Conservation (phyloP, 805 yeast species). For the Brettanomyces sp. region DNA sequence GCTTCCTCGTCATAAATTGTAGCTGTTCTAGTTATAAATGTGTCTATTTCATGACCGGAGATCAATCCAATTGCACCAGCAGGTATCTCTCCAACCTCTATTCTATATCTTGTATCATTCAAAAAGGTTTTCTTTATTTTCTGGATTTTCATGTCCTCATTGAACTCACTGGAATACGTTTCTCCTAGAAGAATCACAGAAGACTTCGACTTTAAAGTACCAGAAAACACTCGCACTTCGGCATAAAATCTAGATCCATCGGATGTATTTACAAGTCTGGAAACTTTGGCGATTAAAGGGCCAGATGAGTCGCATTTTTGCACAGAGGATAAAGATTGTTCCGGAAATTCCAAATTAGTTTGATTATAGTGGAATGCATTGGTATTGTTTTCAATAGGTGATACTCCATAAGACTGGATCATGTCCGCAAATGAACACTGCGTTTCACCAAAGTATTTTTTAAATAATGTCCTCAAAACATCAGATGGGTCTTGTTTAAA, state of each 20-base stretch:
- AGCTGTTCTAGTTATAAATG: slow-evolving; percentile 49
- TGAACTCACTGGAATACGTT: slow-evolving; percentile 35
- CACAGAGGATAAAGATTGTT: slow-evolving; percentile 12
- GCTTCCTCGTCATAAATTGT: slow-evolving; percentile 33
- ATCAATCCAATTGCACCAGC: slow-evolving; percentile 66
- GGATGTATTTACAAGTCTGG: slow-evolving; percentile 48
- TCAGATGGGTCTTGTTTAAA: slow-evolving; percentile 49
- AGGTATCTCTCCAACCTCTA: slow-evolving; percentile 39
- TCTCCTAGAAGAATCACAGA: slow-evolving; percentile 50
- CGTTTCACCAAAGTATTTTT: slow-evolving; percentile 42
- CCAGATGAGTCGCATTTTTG: slow-evolving; percentile 28
- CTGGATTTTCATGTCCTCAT: slow-evolving; percentile 41
- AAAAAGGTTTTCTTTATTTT: slow-evolving; percentile 36
- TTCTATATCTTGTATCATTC: slow-evolving; percentile 63
- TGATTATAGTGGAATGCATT: slow-evolving; percentile 13
- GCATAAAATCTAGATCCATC: slow-evolving; percentile 47
- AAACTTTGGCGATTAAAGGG: slow-evolving; percentile 41
- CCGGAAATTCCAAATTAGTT: neutral
- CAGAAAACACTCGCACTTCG: slow-evolving; percentile 54
- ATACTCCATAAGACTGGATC: slow-evolving; percentile 23
- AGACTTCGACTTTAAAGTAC: slow-evolving; percentile 41
- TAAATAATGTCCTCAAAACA: slow-evolving; percentile 46
- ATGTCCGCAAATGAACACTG: slow-evolving; percentile 45
- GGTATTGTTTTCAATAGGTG: slow-evolving; percentile 27
- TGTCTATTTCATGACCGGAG: slow-evolving; percentile 46